These are phyloP conservation scores for Spirogloea muscicola DNA, from an alignment of 139 green algal species.

Conservation along the genomic window DNA sequence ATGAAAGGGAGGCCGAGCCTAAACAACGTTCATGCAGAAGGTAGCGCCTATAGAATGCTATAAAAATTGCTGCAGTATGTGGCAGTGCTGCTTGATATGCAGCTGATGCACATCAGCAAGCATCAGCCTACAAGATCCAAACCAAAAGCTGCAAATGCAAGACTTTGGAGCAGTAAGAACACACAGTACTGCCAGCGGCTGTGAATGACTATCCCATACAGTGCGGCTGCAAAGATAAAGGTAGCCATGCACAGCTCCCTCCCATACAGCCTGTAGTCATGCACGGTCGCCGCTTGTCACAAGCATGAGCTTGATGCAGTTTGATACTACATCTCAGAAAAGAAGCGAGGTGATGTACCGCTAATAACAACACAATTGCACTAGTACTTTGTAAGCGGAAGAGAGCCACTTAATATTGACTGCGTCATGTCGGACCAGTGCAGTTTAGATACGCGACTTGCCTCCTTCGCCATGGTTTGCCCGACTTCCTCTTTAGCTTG, in stretches of 20 bases:
- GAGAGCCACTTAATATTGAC: background rate
- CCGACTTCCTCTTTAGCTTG: background rate
- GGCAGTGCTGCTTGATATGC: too few relatives aligned
- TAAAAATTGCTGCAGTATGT: too few relatives aligned
- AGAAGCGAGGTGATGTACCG: background rate
- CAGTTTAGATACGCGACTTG: background rate
- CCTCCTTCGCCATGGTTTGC: too few relatives aligned
- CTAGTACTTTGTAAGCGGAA: background rate
- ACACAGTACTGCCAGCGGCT: constrained; percentile 60
- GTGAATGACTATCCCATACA: constrained; percentile 63
- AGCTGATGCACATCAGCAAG: too few relatives aligned
- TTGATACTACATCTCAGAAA: background rate
- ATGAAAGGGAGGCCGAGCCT: too few relatives aligned
- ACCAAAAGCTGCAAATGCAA: constrained; percentile 74
- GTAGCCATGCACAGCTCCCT: constrained; percentile 62
- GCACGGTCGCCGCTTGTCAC: too few relatives aligned
- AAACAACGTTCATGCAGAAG: too few relatives aligned
- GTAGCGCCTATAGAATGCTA: too few relatives aligned
- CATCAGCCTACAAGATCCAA: constrained; percentile 72
- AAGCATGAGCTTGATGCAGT: background rate
- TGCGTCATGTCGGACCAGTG: background rate
- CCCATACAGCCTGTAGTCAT: constrained; percentile 60
- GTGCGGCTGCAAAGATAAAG: constrained; percentile 60
- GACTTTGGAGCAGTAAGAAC: constrained; percentile 69
- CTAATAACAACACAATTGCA: background rate